A percentile compares a stretch with the other conserved stretches of the same genome.
Conservation (phyloP, 2,329 filamentous ascomycete genomes). For the Nemania sp. region DNA sequence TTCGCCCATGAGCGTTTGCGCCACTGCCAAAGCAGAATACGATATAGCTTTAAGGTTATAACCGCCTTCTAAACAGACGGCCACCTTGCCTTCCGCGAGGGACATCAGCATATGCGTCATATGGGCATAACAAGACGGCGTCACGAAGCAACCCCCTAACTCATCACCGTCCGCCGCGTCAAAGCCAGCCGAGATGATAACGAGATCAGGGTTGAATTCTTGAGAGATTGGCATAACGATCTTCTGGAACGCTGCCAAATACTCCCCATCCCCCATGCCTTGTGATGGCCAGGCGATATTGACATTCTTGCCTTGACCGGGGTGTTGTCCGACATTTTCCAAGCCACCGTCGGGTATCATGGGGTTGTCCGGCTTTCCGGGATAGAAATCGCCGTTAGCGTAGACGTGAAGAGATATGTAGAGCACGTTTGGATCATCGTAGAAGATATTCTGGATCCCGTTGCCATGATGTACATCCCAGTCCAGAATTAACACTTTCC, state of each 20-base stretch:
- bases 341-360: constrained; percentile 63
- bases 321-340: constrained; percentile 59
- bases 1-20: constrained; percentile 91
- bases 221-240: constrained; percentile 94
- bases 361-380: constrained; percentile 62
- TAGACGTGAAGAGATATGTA: constrained; percentile 96
- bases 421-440: constrained; percentile 88
- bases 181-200: constrained; percentile 94
- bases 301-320: constrained; percentile 63
- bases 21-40: constrained; percentile 87
- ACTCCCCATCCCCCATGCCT: constrained; percentile 94
- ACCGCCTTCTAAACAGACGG: constrained; percentile 91
- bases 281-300: constrained; percentile 70
- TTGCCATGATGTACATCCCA: constrained; percentile 88
- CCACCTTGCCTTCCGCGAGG: constrained; percentile 83
- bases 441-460: constrained; percentile 95
- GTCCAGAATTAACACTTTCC: constrained; percentile 90
- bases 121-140: constrained; percentile 88
- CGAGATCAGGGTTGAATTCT: constrained; percentile 91
- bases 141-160: constrained; percentile 89
- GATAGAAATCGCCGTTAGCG: constrained; percentile 82
- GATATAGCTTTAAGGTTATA: constrained; percentile 95
- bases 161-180: constrained; percentile 94
- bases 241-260: constrained; percentile 93
- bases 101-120: constrained; percentile 99